Evolutionary conservation across 768 basidiomycete species (phyloP).

Genomic region (Boletellus sp.): DNA sequence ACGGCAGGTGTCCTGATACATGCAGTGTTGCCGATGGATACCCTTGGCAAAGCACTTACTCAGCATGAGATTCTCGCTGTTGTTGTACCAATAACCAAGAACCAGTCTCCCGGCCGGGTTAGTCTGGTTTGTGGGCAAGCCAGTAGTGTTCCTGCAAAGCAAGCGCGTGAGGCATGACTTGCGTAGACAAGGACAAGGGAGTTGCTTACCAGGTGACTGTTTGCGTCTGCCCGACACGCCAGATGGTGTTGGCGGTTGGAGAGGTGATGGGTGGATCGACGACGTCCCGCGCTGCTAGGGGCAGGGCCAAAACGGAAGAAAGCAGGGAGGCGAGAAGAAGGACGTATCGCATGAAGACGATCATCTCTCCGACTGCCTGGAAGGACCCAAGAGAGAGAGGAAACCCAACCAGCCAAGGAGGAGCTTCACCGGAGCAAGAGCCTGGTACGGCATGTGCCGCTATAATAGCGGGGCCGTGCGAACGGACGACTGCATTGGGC

Average conservation of each 20-base stretch:
- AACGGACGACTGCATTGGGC: constrained; percentile 14
- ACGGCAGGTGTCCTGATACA: neutral
- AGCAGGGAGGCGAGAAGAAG: constrained; percentile 20
- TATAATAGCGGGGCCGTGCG: constrained; percentile 23
- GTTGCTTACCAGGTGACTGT: constrained; percentile 49
- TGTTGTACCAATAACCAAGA: constrained; percentile 21
- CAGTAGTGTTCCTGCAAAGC: constrained; percentile 13
- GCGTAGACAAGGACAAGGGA: neutral
- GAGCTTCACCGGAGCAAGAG: constrained; percentile 11
- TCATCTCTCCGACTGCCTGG: constrained; percentile 9
- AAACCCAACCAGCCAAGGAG: constrained; percentile 9
- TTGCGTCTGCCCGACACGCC: constrained; percentile 41
- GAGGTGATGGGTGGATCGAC: constrained; percentile 46
- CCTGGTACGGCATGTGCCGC: neutral
- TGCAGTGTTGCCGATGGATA: neutral
- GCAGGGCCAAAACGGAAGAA: constrained; percentile 27
- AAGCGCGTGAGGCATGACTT: constrained; percentile 34
- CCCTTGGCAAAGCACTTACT: constrained; percentile 15
- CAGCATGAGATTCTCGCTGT: constrained; percentile 32
- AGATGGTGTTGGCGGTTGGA: constrained; percentile 40
- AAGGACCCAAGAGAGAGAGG: constrained; percentile 12
- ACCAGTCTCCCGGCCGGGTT: constrained; percentile 33
- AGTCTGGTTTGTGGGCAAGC: constrained; percentile 26
- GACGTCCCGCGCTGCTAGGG: constrained; percentile 41
- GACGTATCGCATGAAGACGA: constrained; percentile 25